phyloP scores from a whole-genome alignment of 2,329 filamentous ascomycete genomes.

The Xylaria sp. region DNA sequence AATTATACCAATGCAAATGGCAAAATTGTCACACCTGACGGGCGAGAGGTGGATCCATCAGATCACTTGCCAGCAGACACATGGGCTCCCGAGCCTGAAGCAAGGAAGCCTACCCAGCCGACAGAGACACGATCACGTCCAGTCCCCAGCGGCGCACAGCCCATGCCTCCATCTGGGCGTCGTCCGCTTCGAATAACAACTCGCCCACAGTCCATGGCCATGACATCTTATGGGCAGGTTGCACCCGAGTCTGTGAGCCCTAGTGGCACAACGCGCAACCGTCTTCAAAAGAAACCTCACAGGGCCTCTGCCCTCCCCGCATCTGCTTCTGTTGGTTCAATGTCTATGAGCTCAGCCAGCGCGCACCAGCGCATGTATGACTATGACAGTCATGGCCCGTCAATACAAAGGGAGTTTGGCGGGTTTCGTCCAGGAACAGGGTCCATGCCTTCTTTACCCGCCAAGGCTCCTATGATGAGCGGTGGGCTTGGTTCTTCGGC shows the following conservation, averaged over 20 bases:
- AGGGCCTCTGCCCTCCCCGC: slow-evolving; percentile 41
- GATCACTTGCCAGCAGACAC: slow-evolving; percentile 73
- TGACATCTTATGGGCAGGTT: slow-evolving; percentile 29
- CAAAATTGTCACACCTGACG: slow-evolving; percentile 71
- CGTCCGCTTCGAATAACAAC: slow-evolving; percentile 47
- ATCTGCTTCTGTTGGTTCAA: slow-evolving; percentile 36
- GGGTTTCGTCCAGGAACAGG: slow-evolving; percentile 29
- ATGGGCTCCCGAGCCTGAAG: slow-evolving; percentile 72
- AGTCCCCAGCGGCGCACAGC: slow-evolving; percentile 48
- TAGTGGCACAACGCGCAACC: slow-evolving; percentile 45
- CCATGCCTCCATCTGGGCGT: slow-evolving; percentile 46
- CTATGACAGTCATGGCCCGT: slow-evolving; percentile 47
- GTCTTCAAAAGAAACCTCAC: slow-evolving; percentile 59
- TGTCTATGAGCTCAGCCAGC: slow-evolving; percentile 49
- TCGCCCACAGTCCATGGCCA: slow-evolving; percentile 45
- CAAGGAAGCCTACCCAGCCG: slow-evolving; percentile 40
- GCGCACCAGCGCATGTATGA: slow-evolving; percentile 52
- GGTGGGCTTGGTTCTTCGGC: slow-evolving; percentile 30
- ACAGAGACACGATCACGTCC: slow-evolving; percentile 38
- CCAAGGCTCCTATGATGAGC: slow-evolving; percentile 59
- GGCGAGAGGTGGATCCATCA: slow-evolving; percentile 71
- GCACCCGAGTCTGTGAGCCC: slow-evolving; percentile 34
- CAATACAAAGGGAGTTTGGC: slow-evolving; percentile 30
- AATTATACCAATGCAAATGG: slow-evolving; percentile 52
- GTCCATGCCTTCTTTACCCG: slow-evolving; percentile 57